A percentile compares a stretch with the other conserved stretches of the same genome.
phyloP scores from a whole-genome alignment of 192 early-diverging fungal genomes.

The Dispira simplex region DNA sequence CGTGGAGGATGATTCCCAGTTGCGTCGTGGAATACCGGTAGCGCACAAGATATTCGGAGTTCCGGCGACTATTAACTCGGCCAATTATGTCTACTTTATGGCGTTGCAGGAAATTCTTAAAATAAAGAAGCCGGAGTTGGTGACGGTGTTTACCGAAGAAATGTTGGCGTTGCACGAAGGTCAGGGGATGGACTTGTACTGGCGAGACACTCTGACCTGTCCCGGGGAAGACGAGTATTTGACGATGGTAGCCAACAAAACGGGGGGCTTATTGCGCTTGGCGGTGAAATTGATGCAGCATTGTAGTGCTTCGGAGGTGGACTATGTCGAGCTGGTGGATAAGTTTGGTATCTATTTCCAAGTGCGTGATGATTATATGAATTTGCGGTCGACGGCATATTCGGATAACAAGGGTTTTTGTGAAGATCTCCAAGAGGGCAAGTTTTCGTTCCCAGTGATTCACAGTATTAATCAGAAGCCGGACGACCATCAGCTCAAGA shows the following conservation, averaged over 20 bases:
- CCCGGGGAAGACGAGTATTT: constrained; percentile 88
- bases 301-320: constrained; percentile 30
- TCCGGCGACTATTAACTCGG: constrained; percentile 87
- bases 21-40: constrained; percentile 80
- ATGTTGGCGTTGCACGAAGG: constrained; percentile 82
- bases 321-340: constrained; percentile 70
- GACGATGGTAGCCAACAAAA: constrained; percentile 95
- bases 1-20: constrained; percentile 81
- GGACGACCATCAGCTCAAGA: constrained; percentile 41
- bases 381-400: constrained; percentile 77
- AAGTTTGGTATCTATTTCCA: constrained; percentile 91
- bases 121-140: constrained; percentile 47
- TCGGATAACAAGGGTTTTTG: constrained; percentile 93
- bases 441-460: constrained; percentile 92
- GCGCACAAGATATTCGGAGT: constrained; percentile 95
- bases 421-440: constrained; percentile 97
- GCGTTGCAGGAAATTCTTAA: constrained; percentile 58
- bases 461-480: constrained; percentile 59
- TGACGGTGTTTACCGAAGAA: constrained; percentile 85
- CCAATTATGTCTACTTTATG: constrained; percentile 94
- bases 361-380: constrained; percentile 95
- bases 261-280: constrained; percentile 86
- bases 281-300: constrained; percentile 91
- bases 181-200: constrained; percentile 96
- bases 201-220: constrained; percentile 81